Evolutionary conservation across 2,329 filamentous ascomycete species (phyloP).

Genomic region (Neospermospora avenae): DNA sequence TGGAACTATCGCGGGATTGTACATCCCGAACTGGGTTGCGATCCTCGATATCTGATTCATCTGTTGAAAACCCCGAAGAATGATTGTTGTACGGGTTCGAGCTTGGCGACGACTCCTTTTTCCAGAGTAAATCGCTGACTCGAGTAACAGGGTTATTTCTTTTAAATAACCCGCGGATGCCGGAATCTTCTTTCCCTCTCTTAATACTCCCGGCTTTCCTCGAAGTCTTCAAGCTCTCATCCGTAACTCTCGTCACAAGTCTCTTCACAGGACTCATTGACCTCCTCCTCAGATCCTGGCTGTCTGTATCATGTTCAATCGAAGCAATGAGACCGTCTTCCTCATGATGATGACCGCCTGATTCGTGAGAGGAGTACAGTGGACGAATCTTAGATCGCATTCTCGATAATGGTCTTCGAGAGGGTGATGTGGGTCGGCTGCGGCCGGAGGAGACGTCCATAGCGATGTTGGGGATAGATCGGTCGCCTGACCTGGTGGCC

Average conservation of each 20-base stretch:
- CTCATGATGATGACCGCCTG: slow-evolving; percentile 43
- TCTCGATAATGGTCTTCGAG: slow-evolving; percentile 51
- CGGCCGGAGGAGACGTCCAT: slow-evolving; percentile 60
- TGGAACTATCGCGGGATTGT: slow-evolving; percentile 40
- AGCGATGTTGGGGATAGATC: slow-evolving; percentile 55
- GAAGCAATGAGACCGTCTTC: slow-evolving; percentile 36
- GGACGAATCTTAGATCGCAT: slow-evolving; percentile 40
- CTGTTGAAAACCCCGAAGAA: slow-evolving; percentile 43
- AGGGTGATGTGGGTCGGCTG: slow-evolving; percentile 62
- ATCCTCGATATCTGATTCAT: slow-evolving; percentile 46
- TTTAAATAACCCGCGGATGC: slow-evolving; percentile 74
- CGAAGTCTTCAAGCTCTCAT: slow-evolving; percentile 48
- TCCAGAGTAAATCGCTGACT: slow-evolving; percentile 58
- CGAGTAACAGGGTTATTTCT: slow-evolving; percentile 63
- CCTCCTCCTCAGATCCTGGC: slow-evolving; percentile 19
- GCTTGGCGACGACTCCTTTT: slow-evolving; percentile 47
- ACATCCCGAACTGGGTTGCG: slow-evolving; percentile 35
- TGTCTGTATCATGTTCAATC: slow-evolving; percentile 30
- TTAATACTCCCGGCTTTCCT: slow-evolving; percentile 49
- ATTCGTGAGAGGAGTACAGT: slow-evolving; percentile 43
- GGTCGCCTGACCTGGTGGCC: slow-evolving; percentile 25
- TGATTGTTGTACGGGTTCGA: slow-evolving; percentile 34
- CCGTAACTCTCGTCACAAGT: slow-evolving; percentile 37
- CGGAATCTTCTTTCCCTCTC: slow-evolving; percentile 48
- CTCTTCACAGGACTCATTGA: slow-evolving; percentile 41